A percentile compares a stretch with the other conserved stretches of the same genome.
Conservation (phyloP, 441 rosid genomes). For the Bocquillonia castaneifolia region DNA sequence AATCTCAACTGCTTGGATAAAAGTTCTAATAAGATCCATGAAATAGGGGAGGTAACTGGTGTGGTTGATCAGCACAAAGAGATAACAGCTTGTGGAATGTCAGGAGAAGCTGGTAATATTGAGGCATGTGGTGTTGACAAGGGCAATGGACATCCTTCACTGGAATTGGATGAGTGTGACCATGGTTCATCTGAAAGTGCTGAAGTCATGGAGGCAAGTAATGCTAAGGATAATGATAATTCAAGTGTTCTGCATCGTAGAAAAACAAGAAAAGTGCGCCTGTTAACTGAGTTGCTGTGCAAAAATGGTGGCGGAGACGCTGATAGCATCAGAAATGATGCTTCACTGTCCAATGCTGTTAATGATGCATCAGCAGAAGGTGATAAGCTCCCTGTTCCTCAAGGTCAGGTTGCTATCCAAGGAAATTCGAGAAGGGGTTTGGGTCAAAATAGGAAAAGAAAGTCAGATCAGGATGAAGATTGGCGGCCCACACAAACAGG, state of each 20-base stretch:
- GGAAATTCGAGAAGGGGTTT: constrained; percentile 32
- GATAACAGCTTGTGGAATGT: constrained; percentile 32
- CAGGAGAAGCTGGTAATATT: constrained; percentile 31
- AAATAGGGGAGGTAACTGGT: constrained; percentile 26
- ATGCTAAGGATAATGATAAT: constrained; percentile 29
- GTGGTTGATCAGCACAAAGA: constrained; percentile 25
- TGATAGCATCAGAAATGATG: constrained; percentile 28
- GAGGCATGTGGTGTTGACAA: constrained; percentile 31
- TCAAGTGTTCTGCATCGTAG: constrained; percentile 47
- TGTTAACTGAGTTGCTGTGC: constrained; percentile 63
- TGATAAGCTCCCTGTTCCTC: constrained; percentile 26
- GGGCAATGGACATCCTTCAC: constrained; percentile 29
- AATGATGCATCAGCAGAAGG: constrained; percentile 30
- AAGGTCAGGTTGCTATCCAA: constrained; percentile 27
- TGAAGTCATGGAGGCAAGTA: constrained; percentile 29
- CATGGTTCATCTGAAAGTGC: constrained; percentile 56
- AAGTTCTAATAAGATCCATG: constrained; percentile 22
- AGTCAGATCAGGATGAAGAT: constrained; percentile 41
- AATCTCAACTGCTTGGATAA: constrained; percentile 18
- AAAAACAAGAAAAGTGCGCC: constrained; percentile 64
- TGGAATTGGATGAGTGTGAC: constrained; percentile 36
- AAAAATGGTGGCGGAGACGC: constrained; percentile 33
- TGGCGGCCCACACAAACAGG: constrained; percentile 30
- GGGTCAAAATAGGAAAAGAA: constrained; percentile 55
- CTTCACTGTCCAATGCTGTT: constrained; percentile 30